Evolutionary conservation across 176 grass and related monocot genomes (phyloP), one percentile per base, ranked within the genome.

Genomic region (Musa itinerans): DNA sequence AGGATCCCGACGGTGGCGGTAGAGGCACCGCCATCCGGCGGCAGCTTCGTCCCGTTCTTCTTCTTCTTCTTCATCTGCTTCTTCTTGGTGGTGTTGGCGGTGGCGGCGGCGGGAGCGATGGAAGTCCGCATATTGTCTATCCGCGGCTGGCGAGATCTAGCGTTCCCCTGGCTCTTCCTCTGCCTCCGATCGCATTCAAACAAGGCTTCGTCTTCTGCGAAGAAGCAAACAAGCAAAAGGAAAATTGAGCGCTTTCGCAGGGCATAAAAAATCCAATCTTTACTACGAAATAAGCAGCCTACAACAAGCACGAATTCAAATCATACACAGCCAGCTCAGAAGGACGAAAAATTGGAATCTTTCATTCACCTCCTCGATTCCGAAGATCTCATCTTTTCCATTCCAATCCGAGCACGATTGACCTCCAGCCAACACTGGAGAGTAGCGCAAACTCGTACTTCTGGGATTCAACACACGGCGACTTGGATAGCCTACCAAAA

Each of bases 1-100:
- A 97, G 77, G 74, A 97, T 97, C 78, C 94, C 88, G 1, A 97
- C 75, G 78, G 34, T 79, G 29, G 78, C 73, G 19, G 13, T 71
- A 0, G 53, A 74, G 11, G 49, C 7, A 49, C 74, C 19, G 54
- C 20, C 63, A 11, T 22, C 75, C 63, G 63, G 63, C 63, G 63
- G 63, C 23, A 23, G 17, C 63, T 65, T 65, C 26, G 23, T 14
- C 24, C 63, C 20, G 24, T 84, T 76, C 11, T 59, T 85, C 88
- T 91, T 92, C 88, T 91, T 92, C 83, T 80, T 90, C 62, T 66
- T 78, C 12, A 16, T 15, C 15, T 22, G 26, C 15, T 67, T 15
- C 15, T 22, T 54, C 15, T 67, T 48, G 53, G 84, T 80, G 17
- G 86, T 20, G 11, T 21, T 11, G 17, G 63, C 71, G 14, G 76